Conservation (phyloP, 805 yeast species). For the Metschnikowia kofuensis region DNA sequence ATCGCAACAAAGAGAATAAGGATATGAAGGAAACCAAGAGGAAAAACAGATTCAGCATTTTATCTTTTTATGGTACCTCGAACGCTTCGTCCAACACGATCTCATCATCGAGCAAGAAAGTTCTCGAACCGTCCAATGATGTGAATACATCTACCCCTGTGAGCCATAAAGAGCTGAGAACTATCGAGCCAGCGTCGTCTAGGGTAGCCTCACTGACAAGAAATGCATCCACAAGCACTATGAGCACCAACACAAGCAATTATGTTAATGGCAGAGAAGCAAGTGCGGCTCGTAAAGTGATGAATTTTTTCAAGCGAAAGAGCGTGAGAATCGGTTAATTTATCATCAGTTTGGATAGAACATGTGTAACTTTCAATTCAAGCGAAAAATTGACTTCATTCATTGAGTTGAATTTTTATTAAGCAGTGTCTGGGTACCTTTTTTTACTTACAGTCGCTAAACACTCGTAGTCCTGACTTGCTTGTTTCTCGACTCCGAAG, state of each 20-base stretch:
- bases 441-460: no score
- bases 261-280: slow-evolving; percentile 49
- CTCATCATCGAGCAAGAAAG: slow-evolving; percentile 20
- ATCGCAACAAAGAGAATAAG: slow-evolving; percentile 17
- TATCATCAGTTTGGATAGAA: neutral
- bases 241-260: slow-evolving; percentile 18
- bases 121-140: slow-evolving; percentile 24
- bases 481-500: no score
- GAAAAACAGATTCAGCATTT: slow-evolving; percentile 41
- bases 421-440: no score
- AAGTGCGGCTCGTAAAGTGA: slow-evolving; percentile 58
- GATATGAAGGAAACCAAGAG: slow-evolving; percentile 30
- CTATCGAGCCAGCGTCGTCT: slow-evolving; percentile 30
- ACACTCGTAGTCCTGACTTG: no score
- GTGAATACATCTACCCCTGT: slow-evolving; percentile 3
- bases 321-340: slow-evolving; percentile 17
- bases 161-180: slow-evolving; percentile 20
- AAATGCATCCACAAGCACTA: slow-evolving; percentile 8
- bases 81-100: slow-evolving; percentile 20
- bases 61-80: slow-evolving; percentile 41
- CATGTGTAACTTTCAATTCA: neutral
- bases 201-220: slow-evolving; percentile 11
- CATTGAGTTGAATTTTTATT: no score
- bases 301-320: slow-evolving; percentile 21
- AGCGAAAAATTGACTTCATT: no score